These are phyloP conservation scores for Solanum etuberosum DNA, from an alignment of 257 asterid species.

Conservation along the genomic window DNA sequence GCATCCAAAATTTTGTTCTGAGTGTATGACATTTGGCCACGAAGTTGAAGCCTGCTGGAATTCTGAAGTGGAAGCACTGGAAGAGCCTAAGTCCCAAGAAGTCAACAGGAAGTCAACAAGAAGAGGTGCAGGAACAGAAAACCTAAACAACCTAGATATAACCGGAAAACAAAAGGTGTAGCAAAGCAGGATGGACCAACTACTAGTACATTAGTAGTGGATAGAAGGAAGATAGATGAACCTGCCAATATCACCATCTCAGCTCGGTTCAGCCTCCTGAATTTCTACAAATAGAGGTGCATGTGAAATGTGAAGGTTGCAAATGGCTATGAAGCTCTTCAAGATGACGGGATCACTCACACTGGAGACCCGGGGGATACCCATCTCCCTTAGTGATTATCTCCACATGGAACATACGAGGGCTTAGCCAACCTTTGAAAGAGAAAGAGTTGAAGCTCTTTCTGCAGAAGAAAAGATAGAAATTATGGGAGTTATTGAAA, in stretches of 20 bases:
- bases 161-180: background rate
- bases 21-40: background rate
- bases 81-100: background rate
- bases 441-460: background rate
- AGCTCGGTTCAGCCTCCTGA: background rate
- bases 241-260: too few species aligned
- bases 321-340: background rate
- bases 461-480: background rate
- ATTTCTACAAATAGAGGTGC: background rate
- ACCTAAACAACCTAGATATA: background rate
- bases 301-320: background rate
- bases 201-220: too few species aligned
- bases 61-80: background rate
- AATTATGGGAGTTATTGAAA: background rate
- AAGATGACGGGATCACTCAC: background rate
- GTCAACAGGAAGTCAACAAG: background rate
- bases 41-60: background rate
- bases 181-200: too few species aligned
- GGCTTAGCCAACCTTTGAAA: background rate
- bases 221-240: too few species aligned
- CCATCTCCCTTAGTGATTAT: background rate
- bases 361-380: background rate
- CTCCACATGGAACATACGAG: background rate
- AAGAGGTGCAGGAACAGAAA: background rate
- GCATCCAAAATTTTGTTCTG: background rate